These are phyloP conservation scores for Yarrowia keelungensis DNA, from an alignment of 805 yeast genomes.

Conservation along the genomic window DNA sequence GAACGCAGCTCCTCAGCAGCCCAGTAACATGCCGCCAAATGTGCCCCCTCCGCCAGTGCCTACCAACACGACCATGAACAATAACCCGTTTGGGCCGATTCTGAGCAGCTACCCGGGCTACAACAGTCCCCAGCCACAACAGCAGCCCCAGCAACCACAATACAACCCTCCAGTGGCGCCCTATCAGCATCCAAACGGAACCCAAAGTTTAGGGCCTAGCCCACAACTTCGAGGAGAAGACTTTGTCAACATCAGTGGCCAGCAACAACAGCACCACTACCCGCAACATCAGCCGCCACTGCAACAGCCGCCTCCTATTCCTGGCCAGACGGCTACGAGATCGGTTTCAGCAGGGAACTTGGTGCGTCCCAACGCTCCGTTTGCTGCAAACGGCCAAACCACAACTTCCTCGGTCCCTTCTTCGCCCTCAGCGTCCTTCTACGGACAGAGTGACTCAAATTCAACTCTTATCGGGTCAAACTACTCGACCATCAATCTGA, in stretches of 20 bases:
- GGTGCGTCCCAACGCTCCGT: constrained; percentile 20
- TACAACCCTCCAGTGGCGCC: constrained; percentile 1
- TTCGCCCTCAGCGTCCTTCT: constrained; percentile 18
- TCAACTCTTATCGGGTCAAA: constrained; percentile 22
- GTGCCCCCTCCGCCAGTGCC: constrained; percentile 21
- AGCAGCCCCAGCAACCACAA: constrained; percentile 8
- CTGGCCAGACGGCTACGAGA: neutral
- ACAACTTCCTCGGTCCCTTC: constrained; percentile 1
- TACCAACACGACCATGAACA: neutral
- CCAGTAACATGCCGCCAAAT: neutral
- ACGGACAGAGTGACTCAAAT: constrained; percentile 29
- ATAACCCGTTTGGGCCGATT: constrained; percentile 22
- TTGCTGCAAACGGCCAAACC: neutral
- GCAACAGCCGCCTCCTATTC: constrained; percentile 1
- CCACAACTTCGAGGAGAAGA: constrained; percentile 21
- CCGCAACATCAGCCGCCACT: neutral
- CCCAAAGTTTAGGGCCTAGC: constrained; percentile 22
- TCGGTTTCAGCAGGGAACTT: constrained; percentile 16
- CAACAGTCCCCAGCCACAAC: constrained; percentile 3
- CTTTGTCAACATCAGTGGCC: constrained; percentile 1
- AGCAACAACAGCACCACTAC: neutral
- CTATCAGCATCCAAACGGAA: constrained; percentile 7
- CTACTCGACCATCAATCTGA: constrained; percentile 26
- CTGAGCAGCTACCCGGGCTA: constrained; percentile 27
- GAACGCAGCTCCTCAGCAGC: neutral